Percentiles rank a stretch among this genome's conserved stretches.
These are phyloP conservation scores for Capronia americana DNA, from an alignment of 2,329 filamentous ascomycete genomes.

Conservation along the genomic window DNA sequence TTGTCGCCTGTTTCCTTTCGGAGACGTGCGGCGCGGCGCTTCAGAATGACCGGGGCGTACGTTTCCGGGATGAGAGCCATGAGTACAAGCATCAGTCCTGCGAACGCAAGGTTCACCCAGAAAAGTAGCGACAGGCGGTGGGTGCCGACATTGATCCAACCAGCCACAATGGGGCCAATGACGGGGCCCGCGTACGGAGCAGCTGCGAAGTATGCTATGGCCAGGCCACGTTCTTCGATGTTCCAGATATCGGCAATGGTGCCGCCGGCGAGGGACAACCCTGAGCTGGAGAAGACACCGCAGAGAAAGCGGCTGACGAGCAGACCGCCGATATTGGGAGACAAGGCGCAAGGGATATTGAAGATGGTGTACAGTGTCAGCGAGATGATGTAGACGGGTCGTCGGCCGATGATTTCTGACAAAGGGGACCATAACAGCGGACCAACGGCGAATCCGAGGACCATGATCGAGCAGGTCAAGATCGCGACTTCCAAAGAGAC, in stretches of 20 bases:
- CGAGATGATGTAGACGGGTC: slow-evolving; percentile 46
- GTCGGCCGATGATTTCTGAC: slow-evolving; percentile 43
- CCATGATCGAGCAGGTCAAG: slow-evolving; percentile 56
- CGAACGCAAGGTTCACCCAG: slow-evolving; percentile 67
- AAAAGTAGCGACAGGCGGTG: slow-evolving; percentile 47
- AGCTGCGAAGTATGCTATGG: slow-evolving; percentile 64
- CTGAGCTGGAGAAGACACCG: slow-evolving; percentile 80
- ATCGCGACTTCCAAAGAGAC: slow-evolving; percentile 55
- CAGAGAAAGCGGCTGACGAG: slow-evolving; percentile 75
- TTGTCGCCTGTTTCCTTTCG: slow-evolving; percentile 57
- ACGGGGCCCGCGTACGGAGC: slow-evolving; percentile 59
- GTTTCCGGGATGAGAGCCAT: slow-evolving; percentile 63
- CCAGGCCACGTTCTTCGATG: slow-evolving; percentile 63
- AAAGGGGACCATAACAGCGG: slow-evolving; percentile 58
- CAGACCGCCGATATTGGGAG: slow-evolving; percentile 66
- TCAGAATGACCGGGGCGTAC: slow-evolving; percentile 59
- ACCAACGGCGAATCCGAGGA: slow-evolving; percentile 64
- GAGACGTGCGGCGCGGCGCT: slow-evolving; percentile 56
- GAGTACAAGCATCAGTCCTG: slow-evolving; percentile 59
- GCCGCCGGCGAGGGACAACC: slow-evolving; percentile 54
- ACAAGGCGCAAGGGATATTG: slow-evolving; percentile 46
- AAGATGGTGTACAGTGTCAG: slow-evolving; percentile 45
- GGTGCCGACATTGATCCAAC: slow-evolving; percentile 60
- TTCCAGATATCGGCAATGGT: slow-evolving; percentile 60
- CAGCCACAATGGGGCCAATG: slow-evolving; percentile 67